These are phyloP conservation scores for Gossypium trilobum DNA, from an alignment of 441 rosid genomes.

Conservation along the genomic window DNA sequence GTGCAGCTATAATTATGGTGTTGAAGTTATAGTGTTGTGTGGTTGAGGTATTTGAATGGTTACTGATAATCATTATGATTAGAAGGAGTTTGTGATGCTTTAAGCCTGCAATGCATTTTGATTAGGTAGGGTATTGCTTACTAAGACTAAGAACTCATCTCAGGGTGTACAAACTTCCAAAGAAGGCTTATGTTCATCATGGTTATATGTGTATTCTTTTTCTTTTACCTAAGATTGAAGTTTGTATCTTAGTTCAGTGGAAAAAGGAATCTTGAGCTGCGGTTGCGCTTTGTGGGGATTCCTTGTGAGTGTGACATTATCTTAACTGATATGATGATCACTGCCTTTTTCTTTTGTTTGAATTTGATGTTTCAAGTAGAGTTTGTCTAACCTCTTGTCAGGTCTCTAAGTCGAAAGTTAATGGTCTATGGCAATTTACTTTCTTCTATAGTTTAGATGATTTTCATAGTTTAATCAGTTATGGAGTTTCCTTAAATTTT, in stretches of 20 bases:
- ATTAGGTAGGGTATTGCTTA: not conserved
- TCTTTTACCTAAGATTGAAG: not conserved
- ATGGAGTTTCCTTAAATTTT: not conserved
- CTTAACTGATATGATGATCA: not conserved
- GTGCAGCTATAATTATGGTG: not conserved
- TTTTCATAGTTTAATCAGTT: not conserved
- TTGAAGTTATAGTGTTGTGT: not conserved
- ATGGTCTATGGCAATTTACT: not conserved
- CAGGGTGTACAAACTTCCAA: not conserved
- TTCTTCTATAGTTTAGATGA: not conserved
- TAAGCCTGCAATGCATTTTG: not conserved
- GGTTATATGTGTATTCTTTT: not conserved
- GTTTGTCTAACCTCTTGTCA: not conserved
- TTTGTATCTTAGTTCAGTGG: not conserved
- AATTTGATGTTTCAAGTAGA: not conserved
- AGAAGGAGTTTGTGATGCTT: not conserved
- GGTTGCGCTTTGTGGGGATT: not conserved
- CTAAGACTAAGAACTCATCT: not conserved
- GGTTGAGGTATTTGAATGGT: not conserved
- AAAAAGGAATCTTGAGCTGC: not conserved
- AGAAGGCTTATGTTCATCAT: not conserved
- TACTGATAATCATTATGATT: not conserved
- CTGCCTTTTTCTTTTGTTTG: not conserved
- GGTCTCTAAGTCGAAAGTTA: not conserved
- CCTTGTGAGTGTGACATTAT: not conserved